Base-by-base conservation (phyloP, 1,284 basidiomycete genomes). In the Pascua guehoae region DNA sequence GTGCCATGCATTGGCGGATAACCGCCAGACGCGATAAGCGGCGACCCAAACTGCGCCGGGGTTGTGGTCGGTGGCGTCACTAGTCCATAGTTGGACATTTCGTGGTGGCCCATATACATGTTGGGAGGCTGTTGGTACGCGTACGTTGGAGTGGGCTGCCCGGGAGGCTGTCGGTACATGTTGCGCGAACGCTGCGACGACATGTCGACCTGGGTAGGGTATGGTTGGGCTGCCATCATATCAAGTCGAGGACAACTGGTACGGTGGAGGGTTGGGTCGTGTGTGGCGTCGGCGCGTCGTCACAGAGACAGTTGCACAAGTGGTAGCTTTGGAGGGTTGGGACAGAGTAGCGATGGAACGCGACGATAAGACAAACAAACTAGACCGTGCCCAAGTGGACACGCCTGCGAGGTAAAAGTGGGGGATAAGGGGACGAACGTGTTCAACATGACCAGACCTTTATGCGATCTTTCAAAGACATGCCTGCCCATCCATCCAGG, bases 171-270 rank as follows among this genome's bases (percentile, higher is more conserved):
- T 32, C 53, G 50, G 50, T 61, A 57, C 36, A 54, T 45, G 50
- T 55, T 61, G 40, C 59, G 59, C 14, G 54, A 49, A 9, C 43
- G 50, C n/a, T 51, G 47, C 8, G 53, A 53, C 8, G 56, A 37
- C 15, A 49, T 41, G 37, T 36, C 45, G 38, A 52, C 47, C 36
- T 55, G 53, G 36, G 54, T 43, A 15, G 56, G 60, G 41, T 62
- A 62, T 8, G 54, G 51, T 36, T 61, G 60, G 32, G 58, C 41
- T 2, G 60, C 56, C 56, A 62, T 62, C 51, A 46, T 62, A 36
- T 44, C 38, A 32, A 32, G 24, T 32, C n/a, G 24, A 32, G 24
- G 24, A 4, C 24, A 32, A 32, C 24, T 32, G 24, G 24, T 32
- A 32, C 24, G 24, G 24, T 32, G 24, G 24, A 32, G 4, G 24